Evolutionary conservation across 2,329 filamentous ascomycete species (phyloP).

Genomic region (Stachybotrys echinatus): DNA sequence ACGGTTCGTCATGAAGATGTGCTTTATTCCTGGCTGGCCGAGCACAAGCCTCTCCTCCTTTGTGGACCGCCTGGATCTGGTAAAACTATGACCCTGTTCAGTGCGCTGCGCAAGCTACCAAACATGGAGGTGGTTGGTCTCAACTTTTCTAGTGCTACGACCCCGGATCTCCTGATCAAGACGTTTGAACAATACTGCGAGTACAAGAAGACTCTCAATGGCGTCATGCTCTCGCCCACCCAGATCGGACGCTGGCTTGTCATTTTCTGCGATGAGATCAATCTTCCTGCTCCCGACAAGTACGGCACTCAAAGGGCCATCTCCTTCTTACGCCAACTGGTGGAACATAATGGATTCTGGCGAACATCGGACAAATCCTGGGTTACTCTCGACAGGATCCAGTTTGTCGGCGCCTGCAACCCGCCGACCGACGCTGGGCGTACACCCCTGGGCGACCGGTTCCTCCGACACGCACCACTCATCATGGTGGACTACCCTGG

Average conservation of each 20-base stretch:
- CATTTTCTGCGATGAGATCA: slow-evolving; percentile 99
- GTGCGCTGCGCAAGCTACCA: slow-evolving; percentile 88
- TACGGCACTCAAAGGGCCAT: slow-evolving; percentile 98
- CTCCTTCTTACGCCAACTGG: slow-evolving; percentile 92
- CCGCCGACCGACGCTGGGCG: slow-evolving; percentile 95
- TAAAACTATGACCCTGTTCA: slow-evolving; percentile 99
- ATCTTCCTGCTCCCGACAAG: slow-evolving; percentile 93
- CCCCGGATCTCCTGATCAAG: slow-evolving; percentile 95
- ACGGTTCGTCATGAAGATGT: slow-evolving; percentile 98
- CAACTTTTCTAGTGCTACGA: slow-evolving; percentile 98
- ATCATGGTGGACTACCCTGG: slow-evolving; percentile 99
- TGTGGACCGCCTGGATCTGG: slow-evolving; percentile 97
- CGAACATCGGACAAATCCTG: slow-evolving; percentile 94
- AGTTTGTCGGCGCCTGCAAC: slow-evolving; percentile 98
- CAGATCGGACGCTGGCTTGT: slow-evolving; percentile 98
- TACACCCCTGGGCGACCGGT: slow-evolving; percentile 87
- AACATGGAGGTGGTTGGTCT: slow-evolving; percentile 99
- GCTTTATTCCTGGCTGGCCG: slow-evolving; percentile 98
- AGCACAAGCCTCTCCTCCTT: slow-evolving; percentile 93
- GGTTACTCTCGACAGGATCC: slow-evolving; percentile 95
- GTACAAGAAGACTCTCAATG: slow-evolving; percentile 97
- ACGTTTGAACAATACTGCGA: slow-evolving; percentile 99
- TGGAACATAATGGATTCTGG: slow-evolving; percentile 99
- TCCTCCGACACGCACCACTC: slow-evolving; percentile 93
- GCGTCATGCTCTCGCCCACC: slow-evolving; percentile 89